These are phyloP conservation scores for Aspergillus brunneoviolaceus DNA, from an alignment of 2,329 filamentous ascomycete species.

Conservation along the genomic window DNA sequence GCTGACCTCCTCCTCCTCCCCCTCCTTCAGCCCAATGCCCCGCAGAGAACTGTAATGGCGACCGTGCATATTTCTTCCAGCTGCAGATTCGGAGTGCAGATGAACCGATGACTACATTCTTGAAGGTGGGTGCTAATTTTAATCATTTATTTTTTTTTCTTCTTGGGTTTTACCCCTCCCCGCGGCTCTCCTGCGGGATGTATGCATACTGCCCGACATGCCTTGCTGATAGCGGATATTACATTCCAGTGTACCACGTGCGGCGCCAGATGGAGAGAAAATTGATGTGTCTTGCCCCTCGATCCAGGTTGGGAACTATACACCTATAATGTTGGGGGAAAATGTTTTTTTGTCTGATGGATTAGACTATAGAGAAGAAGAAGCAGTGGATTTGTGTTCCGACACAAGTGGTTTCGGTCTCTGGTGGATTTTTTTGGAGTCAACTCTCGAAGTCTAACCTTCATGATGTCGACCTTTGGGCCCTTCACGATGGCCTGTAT, in stretches of 20 bases:
- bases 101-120: slow-evolving; percentile 97
- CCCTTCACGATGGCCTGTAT: not conserved
- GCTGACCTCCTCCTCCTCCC: slow-evolving; percentile 13
- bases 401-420: not conserved
- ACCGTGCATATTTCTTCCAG: slow-evolving; percentile 90
- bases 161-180: not conserved
- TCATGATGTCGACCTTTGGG: not conserved
- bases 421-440: not conserved
- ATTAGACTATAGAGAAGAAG: not conserved
- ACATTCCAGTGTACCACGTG: slow-evolving; percentile 46
- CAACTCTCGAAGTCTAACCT: not conserved
- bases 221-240: slow-evolving; percentile 23
- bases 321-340: not conserved
- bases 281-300: slow-evolving; percentile 30
- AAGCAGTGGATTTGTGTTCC: not conserved
- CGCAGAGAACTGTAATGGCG: slow-evolving; percentile 74
- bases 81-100: slow-evolving; percentile 97
- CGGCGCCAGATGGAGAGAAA: slow-evolving; percentile 50
- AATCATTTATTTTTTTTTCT: not conserved
- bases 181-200: slow-evolving; percentile 16
- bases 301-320: not conserved
- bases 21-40: slow-evolving; percentile 69
- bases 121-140: slow-evolving; percentile 60
- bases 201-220: slow-evolving; percentile 13
- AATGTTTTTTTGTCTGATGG: not conserved